A percentile compares a stretch with the other conserved stretches of the same genome.
These are phyloP conservation scores for Sporobolus alterniflorus DNA, from an alignment of 202 grass and related monocot genomes.

Conservation along the genomic window DNA sequence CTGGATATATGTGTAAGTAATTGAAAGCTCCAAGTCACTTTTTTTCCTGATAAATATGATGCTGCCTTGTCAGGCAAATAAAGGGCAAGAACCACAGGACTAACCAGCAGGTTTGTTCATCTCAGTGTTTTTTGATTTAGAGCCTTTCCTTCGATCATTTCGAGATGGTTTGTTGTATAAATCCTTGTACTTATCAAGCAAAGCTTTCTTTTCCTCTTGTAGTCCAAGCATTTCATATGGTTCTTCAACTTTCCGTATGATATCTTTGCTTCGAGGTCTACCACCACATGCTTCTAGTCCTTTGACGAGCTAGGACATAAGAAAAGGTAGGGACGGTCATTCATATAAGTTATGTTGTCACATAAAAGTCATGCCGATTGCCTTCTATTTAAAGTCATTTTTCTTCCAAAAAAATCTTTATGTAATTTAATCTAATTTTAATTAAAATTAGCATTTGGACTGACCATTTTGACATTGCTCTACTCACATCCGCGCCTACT, in stretches of 20 bases:
- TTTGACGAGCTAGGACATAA: slow-evolving; percentile 65
- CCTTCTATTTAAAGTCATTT: too few relatives aligned
- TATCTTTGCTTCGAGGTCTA: slow-evolving; percentile 63
- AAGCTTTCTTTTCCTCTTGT: slow-evolving; percentile 67
- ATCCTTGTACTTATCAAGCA: slow-evolving; percentile 75
- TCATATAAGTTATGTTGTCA: not conserved
- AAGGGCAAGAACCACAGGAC: slow-evolving; percentile 13
- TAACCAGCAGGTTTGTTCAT: slow-evolving; percentile 37
- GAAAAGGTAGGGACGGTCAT: slow-evolving; percentile 17
- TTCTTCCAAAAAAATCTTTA: too few relatives aligned
- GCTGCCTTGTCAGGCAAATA: slow-evolving; percentile 4
- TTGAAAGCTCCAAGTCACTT: not conserved
- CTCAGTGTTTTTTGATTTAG: slow-evolving; percentile 36
- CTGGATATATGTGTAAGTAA: not conserved
- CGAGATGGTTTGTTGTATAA: slow-evolving; percentile 55
- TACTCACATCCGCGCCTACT: too few relatives aligned
- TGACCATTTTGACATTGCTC: too few relatives aligned
- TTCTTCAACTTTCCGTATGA: slow-evolving; percentile 80
- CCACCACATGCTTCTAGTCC: slow-evolving; percentile 74
- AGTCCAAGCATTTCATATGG: slow-evolving; percentile 84
- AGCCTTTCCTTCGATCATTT: slow-evolving; percentile 47
- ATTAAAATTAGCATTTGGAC: too few relatives aligned
- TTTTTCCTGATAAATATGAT: not conserved
- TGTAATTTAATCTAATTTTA: too few relatives aligned
- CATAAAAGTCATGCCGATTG: too few relatives aligned